Conservation (phyloP, 2,329 filamentous ascomycete genomes). For the Epichloe baconii region DNA sequence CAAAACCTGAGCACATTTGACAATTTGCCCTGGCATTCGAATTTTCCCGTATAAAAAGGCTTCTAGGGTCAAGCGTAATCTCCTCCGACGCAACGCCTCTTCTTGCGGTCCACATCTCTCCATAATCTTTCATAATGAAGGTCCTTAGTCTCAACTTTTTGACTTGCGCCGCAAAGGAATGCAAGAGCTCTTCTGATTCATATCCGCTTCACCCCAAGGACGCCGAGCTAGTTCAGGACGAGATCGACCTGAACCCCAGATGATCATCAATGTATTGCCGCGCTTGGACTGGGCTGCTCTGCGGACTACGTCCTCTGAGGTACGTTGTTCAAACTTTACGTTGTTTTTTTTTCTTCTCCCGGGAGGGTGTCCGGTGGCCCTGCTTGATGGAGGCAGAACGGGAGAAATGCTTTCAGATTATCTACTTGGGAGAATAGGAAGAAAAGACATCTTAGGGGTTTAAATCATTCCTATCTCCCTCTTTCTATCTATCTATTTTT, state of each 20-base stretch:
- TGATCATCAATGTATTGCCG: slow-evolving; percentile 74
- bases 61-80: background rate
- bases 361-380: background rate
- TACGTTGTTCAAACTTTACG: slow-evolving; percentile 24
- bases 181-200: slow-evolving; percentile 66
- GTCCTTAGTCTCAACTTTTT: slow-evolving; percentile 96
- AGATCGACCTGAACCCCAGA: slow-evolving; percentile 66
- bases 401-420: too few relatives aligned
- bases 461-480: too few relatives aligned
- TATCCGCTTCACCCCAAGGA: slow-evolving; percentile 91
- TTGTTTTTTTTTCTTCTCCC: background rate
- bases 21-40: background rate
- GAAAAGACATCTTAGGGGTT: too few relatives aligned
- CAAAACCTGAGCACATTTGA: background rate
- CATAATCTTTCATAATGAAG: slow-evolving; percentile 53
- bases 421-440: too few relatives aligned
- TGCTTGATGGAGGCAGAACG: too few relatives aligned
- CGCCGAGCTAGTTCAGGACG: slow-evolving; percentile 79
- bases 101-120: background rate
- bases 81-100: background rate
- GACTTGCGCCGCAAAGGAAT: slow-evolving; percentile 89
- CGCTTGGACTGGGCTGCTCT: slow-evolving; percentile 82
- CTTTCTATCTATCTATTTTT: too few relatives aligned
- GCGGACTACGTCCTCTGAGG: slow-evolving; percentile 62
- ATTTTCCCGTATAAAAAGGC: background rate